Base-by-base conservation (phyloP, 768 basidiomycete genomes). In the Termitomyces titanicus region DNA sequence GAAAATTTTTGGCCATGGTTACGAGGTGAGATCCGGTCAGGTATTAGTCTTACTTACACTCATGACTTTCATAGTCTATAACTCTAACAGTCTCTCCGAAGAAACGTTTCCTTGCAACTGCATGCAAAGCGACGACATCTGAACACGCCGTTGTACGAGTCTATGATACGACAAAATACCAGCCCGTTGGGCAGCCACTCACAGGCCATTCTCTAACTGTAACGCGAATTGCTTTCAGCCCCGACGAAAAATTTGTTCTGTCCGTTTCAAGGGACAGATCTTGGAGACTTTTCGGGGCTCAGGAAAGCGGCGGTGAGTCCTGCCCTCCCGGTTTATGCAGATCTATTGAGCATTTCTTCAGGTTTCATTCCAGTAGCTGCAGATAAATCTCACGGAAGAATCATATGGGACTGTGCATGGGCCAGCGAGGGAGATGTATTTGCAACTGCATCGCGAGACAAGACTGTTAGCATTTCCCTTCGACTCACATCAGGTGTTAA, bases 381-480 rank as follows among this genome's bases (percentile, higher is more conserved):
- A 15, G 84, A 94, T 54, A 96, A 92, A 71, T 85, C 92, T 0
- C 97, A 98, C 69, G 81, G 82, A 1, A 82, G 97, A 37, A 97
- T 99, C 64, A 89, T 99, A 34, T 95, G 97, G 94, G 97, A 98
- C 67, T 92, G 90, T 64, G 83, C 85, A 13, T 99, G 95, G 94
- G 79, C 89, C 1, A 64, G 72, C 1, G 86, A 92, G 61, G 84
- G 85, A 7, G 80, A 85, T 61, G 64, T 88, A 15, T 99, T 99
- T 64, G 94, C 86, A 11, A 98, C 97, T 2, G 95, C 92, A 1
- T 94, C 95, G 3, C 82, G 97, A 40, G 97, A 99, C 71, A 98
- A 96, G 74, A 92, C 91, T 13, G 95, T 92, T 61, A 53, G 81
- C 60, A 5, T 34, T 42, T 9, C n/a, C 13, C 15, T 5, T 37